These are phyloP conservation scores for Kazachstania taianensis DNA, from an alignment of 805 yeast genomes.

Conservation along the genomic window DNA sequence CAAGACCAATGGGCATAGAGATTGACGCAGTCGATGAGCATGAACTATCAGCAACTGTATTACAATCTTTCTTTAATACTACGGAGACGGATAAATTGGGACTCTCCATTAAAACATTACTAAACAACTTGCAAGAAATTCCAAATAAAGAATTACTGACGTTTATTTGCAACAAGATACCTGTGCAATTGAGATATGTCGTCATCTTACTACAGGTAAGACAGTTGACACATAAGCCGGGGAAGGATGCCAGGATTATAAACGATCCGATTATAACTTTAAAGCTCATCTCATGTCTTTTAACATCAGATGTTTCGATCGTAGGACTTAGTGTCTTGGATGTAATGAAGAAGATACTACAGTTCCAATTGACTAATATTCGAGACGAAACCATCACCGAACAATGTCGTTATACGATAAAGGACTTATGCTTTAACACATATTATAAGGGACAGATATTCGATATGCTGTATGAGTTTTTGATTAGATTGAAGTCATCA, in stretches of 20 bases:
- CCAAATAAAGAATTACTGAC: conserved; percentile 40
- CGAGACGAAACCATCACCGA: conserved; percentile 26
- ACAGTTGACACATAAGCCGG: conserved; percentile 17
- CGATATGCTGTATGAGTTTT: conserved; percentile 67
- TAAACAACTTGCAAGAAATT: conserved; percentile 33
- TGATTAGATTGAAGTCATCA: conserved; percentile 31
- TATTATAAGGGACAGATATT: conserved; percentile 81
- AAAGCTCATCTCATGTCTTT: conserved; percentile 42
- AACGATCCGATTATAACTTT: conserved; percentile 25
- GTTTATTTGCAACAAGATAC: conserved; percentile 65
- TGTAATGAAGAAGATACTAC: conserved; percentile 49
- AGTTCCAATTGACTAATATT: conserved; percentile 34
- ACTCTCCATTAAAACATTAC: conserved; percentile 43
- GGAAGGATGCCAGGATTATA: conserved; percentile 6
- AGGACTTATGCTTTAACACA: conserved; percentile 62
- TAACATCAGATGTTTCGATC: conserved; percentile 72
- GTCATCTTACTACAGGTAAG: conserved; percentile 42
- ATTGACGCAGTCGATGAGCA: conserved; percentile 16
- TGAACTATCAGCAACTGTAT: conserved; percentile 32
- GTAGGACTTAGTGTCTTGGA: conserved; percentile 83
- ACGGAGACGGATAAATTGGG: conserved; percentile 50
- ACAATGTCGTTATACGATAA: conserved; percentile 48
- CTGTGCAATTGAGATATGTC: conserved; percentile 65
- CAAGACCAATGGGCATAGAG: conserved; percentile 21
- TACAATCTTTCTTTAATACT: conserved; percentile 56